phyloP scores from a whole-genome alignment of 2,329 filamentous ascomycete species.

The Xenoacremonium recifei region DNA sequence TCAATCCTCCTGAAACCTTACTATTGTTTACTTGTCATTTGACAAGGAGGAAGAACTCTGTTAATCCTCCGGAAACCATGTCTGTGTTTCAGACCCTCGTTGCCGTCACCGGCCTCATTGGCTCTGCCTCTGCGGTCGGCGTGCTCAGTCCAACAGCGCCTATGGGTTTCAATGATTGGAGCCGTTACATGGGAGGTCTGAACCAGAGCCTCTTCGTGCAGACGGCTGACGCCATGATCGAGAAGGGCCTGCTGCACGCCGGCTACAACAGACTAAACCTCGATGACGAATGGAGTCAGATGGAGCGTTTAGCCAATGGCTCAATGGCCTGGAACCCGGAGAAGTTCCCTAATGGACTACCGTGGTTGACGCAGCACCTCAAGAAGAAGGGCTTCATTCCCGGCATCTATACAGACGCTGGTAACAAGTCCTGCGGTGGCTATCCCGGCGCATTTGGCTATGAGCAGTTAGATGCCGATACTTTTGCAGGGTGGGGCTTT shows the following conservation, averaged over 20 bases:
- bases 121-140: not conserved
- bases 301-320: constrained; percentile 32
- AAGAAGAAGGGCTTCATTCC: constrained; percentile 39
- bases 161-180: constrained; percentile 54
- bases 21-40: not conserved
- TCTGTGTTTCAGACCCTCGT: not conserved
- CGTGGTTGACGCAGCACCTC: constrained; percentile 39
- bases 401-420: constrained; percentile 46
- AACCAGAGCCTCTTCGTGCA: constrained; percentile 47
- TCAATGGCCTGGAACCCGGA: constrained; percentile 40
- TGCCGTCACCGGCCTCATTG: not conserved
- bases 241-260: constrained; percentile 36
- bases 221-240: constrained; percentile 44
- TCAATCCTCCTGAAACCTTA: not conserved
- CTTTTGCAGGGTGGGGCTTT: constrained; percentile 36
- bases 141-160: constrained; percentile 30
- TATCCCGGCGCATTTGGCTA: constrained; percentile 40
- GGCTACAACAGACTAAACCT: constrained; percentile 38
- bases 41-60: no score
- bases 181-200: constrained; percentile 45
- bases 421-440: constrained; percentile 41
- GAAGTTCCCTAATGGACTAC: constrained; percentile 42
- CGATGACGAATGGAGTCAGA: constrained; percentile 44
- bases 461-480: constrained; percentile 40
- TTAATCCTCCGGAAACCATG: not conserved